Evolutionary conservation across 78 protist genomes (phyloP).

Genomic region (Tieghemostelium lacteum): DNA sequence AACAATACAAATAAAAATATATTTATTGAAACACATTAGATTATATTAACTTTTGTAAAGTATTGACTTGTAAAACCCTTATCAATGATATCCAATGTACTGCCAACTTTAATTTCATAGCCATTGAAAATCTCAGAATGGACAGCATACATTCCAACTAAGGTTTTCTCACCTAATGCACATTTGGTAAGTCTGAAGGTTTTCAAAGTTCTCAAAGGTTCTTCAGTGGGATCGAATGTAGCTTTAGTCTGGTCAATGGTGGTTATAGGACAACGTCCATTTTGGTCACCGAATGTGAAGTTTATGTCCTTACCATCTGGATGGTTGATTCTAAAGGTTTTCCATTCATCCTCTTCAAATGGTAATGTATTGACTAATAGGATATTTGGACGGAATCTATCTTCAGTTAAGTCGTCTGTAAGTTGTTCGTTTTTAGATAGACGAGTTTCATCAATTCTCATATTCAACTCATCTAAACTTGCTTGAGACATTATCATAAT

Average conservation of each 20-base stretch:
- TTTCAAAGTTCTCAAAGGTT: conserved; percentile 47
- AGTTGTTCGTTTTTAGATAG: not conserved
- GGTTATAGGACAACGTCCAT: conserved; percentile 23
- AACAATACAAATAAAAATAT: too few species aligned
- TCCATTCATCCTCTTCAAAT: conserved; percentile 55
- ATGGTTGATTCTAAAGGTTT: not conserved
- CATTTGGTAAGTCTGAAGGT: too few species aligned
- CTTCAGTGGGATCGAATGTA: conserved; percentile 31
- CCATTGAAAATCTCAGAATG: not conserved
- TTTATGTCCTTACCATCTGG: not conserved
- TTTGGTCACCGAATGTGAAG: too few species aligned
- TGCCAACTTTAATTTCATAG: conserved; percentile 34
- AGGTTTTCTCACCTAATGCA: not conserved
- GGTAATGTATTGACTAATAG: conserved; percentile 5
- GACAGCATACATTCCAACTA: conserved; percentile 16
- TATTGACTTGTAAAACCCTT: too few species aligned
- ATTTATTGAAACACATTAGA: too few species aligned
- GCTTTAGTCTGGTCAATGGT: conserved; percentile 21
- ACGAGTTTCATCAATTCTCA: conserved; percentile 14
- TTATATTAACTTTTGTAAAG: too few species aligned
- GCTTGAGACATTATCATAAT: conserved; percentile 45
- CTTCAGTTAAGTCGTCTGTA: not conserved
- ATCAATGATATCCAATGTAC: too few species aligned
- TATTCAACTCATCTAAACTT: conserved; percentile 26
- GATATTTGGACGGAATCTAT: conserved; percentile 48